Evolutionary conservation across 495 filamentous ascomycete species (phyloP).

Genomic region (Poronia punctata): DNA sequence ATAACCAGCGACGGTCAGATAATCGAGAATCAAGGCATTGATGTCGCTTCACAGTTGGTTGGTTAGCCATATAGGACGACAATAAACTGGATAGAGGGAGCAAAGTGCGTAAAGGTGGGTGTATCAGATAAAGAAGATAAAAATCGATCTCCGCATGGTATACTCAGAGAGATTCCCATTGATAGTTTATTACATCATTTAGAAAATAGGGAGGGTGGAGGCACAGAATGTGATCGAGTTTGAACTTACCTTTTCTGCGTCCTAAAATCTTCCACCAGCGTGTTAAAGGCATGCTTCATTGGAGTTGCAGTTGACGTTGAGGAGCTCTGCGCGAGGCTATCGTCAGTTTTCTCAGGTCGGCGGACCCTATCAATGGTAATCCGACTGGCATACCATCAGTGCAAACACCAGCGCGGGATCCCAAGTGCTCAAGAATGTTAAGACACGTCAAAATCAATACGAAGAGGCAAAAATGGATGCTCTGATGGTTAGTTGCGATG

Average conservation of each 20-base stretch:
- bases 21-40: slow-evolving; percentile 93
- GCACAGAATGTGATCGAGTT: slow-evolving; percentile 10
- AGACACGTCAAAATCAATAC: too few species aligned
- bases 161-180: slow-evolving; percentile 99
- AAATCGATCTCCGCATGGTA: slow-evolving; percentile 75
- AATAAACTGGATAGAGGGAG: slow-evolving; percentile 3
- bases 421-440: too few species aligned
- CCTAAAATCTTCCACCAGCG: slow-evolving; percentile 77
- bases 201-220: slow-evolving; percentile 15
- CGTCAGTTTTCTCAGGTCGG: too few species aligned
- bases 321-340: slow-evolving; percentile 45
- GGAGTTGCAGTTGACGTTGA: slow-evolving; percentile 61
- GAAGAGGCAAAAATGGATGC: too few species aligned
- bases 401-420: too few species aligned
- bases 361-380: too few species aligned
- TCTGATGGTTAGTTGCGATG: too few species aligned
- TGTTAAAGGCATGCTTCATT: slow-evolving; percentile 64
- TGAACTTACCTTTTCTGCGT: slow-evolving; percentile 78
- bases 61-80: slow-evolving; percentile 29
- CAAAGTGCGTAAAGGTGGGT: slow-evolving; percentile 7
- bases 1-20: slow-evolving; percentile 92
- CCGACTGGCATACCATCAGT: too few species aligned
- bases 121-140: slow-evolving; percentile 60
- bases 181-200: slow-evolving; percentile 81
- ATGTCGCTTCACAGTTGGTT: slow-evolving; percentile 60